phyloP scores from a whole-genome alignment of 345 rosid genomes.

The Orychophragmus violaceus region DNA sequence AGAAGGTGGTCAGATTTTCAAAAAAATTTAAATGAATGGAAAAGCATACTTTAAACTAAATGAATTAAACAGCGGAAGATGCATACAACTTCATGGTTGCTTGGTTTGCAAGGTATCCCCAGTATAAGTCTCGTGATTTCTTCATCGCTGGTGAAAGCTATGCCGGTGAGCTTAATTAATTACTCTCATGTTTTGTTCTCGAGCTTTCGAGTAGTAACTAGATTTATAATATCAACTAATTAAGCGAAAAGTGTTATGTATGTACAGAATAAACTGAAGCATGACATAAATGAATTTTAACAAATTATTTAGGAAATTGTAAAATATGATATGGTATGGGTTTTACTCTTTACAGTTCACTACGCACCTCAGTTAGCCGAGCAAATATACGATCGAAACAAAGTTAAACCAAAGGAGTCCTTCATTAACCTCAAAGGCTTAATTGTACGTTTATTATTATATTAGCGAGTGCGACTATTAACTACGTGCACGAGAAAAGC shows the following conservation, averaged over 20 bases:
- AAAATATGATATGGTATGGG: slow-evolving; percentile 1
- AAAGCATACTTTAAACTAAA: not conserved
- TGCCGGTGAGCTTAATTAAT: slow-evolving; percentile 27
- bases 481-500: slow-evolving; percentile 3
- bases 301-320: not conserved
- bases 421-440: slow-evolving; percentile 41
- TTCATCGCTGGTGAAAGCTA: slow-evolving; percentile 35
- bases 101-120: slow-evolving; percentile 33
- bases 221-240: not conserved
- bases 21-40: not conserved
- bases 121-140: slow-evolving; percentile 31
- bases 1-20: not conserved
- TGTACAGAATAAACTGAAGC: no score
- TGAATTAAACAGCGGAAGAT: slow-evolving; percentile 26
- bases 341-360: slow-evolving; percentile 39
- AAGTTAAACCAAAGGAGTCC: slow-evolving; percentile 31
- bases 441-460: slow-evolving; percentile 18
- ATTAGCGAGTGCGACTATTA: not conserved
- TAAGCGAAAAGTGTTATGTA: not conserved
- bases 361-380: slow-evolving; percentile 66
- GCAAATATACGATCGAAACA: slow-evolving; percentile 46
- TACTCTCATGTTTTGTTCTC: not conserved
- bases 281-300: not conserved
- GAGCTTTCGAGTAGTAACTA: not conserved
- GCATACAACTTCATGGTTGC: slow-evolving; percentile 33